Percentiles rank a stretch among this genome's conserved stretches.
phyloP scores from a whole-genome alignment of 2,329 filamentous ascomycete genomes.

The Penicillium italicum region DNA sequence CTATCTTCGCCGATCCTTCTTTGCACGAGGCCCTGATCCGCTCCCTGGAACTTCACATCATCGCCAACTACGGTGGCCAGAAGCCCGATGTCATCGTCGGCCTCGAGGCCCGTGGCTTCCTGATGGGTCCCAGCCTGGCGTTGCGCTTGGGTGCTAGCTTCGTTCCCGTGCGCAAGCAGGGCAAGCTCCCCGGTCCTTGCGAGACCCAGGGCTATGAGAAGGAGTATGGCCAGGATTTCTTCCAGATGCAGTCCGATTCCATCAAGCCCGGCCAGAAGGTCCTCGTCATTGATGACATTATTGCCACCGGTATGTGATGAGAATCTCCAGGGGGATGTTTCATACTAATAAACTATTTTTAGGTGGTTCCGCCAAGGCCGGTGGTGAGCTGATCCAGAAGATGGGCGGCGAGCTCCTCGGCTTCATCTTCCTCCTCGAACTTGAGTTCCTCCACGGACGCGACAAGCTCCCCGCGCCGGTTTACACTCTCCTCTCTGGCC shows the following conservation, averaged over 20 bases:
- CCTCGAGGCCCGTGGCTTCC: constrained; percentile 88
- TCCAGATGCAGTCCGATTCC: constrained; percentile 89
- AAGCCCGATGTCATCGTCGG: constrained; percentile 88
- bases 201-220: constrained; percentile 85
- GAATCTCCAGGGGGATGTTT: background rate
- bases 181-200: constrained; percentile 89
- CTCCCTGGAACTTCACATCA: constrained; percentile 79
- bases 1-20: constrained; percentile 76
- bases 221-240: constrained; percentile 92
- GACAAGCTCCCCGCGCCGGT: constrained; percentile 83
- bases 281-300: constrained; percentile 94
- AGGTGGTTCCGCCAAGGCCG: constrained; percentile 90
- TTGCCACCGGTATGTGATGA: constrained; percentile 76
- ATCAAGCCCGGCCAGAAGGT: constrained; percentile 85
- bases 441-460: constrained; percentile 86
- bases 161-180: constrained; percentile 89
- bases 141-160: constrained; percentile 79
- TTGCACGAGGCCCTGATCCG: constrained; percentile 74
- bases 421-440: constrained; percentile 93
- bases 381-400: constrained; percentile 78
- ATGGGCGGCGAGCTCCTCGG: constrained; percentile 82
- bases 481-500: constrained; percentile 72
- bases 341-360: constrained; percentile 3
- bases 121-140: constrained; percentile 88
- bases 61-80: constrained; percentile 56